A percentile compares a stretch with the other conserved stretches of the same genome.
These are phyloP conservation scores for Dichotomopilus funicola DNA, from an alignment of 2,329 filamentous ascomycete genomes.

Conservation along the genomic window DNA sequence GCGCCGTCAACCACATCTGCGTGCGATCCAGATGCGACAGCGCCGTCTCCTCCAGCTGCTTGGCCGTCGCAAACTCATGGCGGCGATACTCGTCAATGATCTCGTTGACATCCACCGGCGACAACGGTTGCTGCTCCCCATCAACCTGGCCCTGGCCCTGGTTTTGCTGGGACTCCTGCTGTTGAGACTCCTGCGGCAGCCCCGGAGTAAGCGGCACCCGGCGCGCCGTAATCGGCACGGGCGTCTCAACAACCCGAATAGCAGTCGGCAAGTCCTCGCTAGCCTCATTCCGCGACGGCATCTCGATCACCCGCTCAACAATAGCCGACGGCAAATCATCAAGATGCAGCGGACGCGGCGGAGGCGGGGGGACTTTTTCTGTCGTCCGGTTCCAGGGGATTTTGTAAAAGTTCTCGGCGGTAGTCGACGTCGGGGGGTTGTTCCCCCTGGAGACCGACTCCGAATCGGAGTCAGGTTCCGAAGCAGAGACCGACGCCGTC, in stretches of 20 bases:
- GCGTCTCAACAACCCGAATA: conserved; percentile 30
- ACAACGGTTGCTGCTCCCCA: conserved; percentile 32
- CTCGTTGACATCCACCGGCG: conserved; percentile 48
- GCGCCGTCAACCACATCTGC: conserved; percentile 76
- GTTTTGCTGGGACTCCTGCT: too few relatives aligned
- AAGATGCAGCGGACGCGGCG: conserved; percentile 31
- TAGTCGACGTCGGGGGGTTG: conserved; percentile 71
- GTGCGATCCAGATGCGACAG: conserved; percentile 77
- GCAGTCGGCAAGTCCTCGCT: conserved; percentile 63
- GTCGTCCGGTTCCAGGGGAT: conserved; percentile 60
- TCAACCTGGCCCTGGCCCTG: too few relatives aligned
- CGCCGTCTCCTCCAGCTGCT: conserved; percentile 60
- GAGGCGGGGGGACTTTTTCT: conserved; percentile 30
- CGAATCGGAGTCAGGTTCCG: too few relatives aligned
- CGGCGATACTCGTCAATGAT: conserved; percentile 68
- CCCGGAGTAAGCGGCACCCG: conserved; percentile 21
- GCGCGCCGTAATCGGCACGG: conserved; percentile 33
- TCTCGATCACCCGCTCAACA: conserved; percentile 61
- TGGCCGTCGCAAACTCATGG: conserved; percentile 55
- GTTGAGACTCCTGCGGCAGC: conserved; percentile 19
- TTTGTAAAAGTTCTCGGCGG: conserved; percentile 88
- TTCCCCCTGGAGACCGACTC: conserved; percentile 44
- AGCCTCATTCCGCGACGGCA: conserved; percentile 41
- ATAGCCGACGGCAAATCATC: conserved; percentile 40
- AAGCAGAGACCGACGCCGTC: too few relatives aligned